A percentile compares a stretch with the other conserved stretches of the same genome.
These are phyloP conservation scores for Penicillium corylophilum DNA, from an alignment of 2,329 filamentous ascomycete species.

Conservation along the genomic window DNA sequence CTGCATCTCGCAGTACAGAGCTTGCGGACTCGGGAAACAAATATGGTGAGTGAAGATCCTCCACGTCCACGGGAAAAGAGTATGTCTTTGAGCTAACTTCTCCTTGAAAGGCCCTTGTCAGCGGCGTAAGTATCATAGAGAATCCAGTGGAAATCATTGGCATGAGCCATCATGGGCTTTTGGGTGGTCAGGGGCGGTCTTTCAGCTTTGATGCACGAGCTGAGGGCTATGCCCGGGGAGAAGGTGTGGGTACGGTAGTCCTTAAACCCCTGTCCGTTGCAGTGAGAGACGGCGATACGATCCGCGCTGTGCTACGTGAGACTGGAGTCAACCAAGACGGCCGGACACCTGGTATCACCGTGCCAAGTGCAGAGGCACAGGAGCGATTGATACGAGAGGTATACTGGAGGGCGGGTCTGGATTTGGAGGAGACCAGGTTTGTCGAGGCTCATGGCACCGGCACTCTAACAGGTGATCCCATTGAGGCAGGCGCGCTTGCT, in stretches of 20 bases:
- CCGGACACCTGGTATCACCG: constrained; percentile 45
- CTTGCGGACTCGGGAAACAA: constrained; percentile 19
- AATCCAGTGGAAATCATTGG: constrained; percentile 30
- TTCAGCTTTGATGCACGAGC: constrained; percentile 34
- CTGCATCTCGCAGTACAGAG: constrained; percentile 42
- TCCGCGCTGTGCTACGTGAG: constrained; percentile 35
- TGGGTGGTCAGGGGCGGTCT: constrained; percentile 35
- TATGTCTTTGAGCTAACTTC: neutral
- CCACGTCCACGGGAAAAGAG: neutral
- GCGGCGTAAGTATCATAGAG: constrained; percentile 40
- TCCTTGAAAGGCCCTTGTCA: constrained; percentile 32
- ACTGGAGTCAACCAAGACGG: constrained; percentile 33
- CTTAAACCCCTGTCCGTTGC: constrained; percentile 32
- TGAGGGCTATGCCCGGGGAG: constrained; percentile 37
- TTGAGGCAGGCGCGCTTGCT: constrained; percentile 31
- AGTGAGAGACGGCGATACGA: constrained; percentile 33
- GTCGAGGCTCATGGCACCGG: constrained; percentile 37
- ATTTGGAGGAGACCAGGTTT: constrained; percentile 22
- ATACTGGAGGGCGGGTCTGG: constrained; percentile 31
- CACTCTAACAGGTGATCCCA: constrained; percentile 35
- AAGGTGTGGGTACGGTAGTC: constrained; percentile 34
- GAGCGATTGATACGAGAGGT: constrained; percentile 32
- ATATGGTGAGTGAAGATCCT: constrained; percentile 18
- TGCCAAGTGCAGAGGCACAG: constrained; percentile 41
- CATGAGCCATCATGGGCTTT: constrained; percentile 37